Conservation (phyloP, 306 rosid genomes). For the Vigna angularis region DNA sequence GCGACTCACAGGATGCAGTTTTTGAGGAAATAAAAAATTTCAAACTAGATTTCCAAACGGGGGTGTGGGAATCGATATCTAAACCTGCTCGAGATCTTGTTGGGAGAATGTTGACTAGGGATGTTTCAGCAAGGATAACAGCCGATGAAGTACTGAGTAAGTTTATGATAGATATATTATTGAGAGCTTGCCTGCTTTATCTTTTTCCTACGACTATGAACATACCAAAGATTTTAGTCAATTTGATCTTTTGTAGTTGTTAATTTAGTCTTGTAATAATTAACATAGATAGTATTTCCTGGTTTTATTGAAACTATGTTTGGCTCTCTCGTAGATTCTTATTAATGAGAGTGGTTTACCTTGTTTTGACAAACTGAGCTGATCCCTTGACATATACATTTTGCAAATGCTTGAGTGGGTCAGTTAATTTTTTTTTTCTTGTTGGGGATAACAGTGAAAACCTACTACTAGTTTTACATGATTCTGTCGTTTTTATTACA, state of each 20-base stretch:
- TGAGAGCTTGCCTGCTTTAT: not conserved
- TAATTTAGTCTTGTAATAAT: not conserved
- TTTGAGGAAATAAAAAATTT: constrained; percentile 27
- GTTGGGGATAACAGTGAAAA: not conserved
- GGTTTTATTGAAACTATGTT: not conserved
- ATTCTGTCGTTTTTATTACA: not conserved
- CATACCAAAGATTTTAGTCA: not conserved
- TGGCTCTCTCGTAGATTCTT: not conserved
- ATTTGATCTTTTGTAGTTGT: not conserved
- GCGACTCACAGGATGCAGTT: constrained; percentile 66
- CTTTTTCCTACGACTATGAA: not conserved
- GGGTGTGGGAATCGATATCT: constrained; percentile 32
- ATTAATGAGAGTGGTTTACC: not conserved
- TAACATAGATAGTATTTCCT: not conserved
- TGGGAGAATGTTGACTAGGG: constrained; percentile 35
- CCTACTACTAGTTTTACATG: not conserved
- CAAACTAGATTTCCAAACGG: constrained; percentile 24
- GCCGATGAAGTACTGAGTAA: constrained; percentile 34
- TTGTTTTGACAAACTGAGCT: not conserved
- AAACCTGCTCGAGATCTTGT: constrained; percentile 33
- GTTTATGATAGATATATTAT: not conserved
- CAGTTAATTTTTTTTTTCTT: not conserved
- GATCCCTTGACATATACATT: constrained; percentile 5
- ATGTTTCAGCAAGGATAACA: constrained; percentile 29
- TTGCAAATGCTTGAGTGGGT: not conserved